Conservation (phyloP, 352 stramenopile species). For the Phytophthora hybrid region DNA sequence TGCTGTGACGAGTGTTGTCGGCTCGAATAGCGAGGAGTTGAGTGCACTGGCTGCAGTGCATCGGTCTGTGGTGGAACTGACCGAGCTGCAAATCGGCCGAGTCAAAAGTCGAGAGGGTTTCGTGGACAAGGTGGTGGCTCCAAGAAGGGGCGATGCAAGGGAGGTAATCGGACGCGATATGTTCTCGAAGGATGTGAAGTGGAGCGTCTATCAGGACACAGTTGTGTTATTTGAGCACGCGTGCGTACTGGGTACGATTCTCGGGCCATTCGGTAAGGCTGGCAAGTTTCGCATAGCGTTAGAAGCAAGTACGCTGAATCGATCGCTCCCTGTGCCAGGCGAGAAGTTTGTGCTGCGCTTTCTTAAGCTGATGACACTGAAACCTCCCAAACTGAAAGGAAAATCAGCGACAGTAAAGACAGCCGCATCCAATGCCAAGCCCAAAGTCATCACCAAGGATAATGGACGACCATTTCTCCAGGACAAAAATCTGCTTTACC, state of each 20-base stretch:
- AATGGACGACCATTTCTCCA: slow-evolving; percentile 44
- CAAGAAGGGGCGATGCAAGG: background rate
- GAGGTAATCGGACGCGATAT: slow-evolving; percentile 78
- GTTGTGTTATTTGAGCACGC: slow-evolving; percentile 60
- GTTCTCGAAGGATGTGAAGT: slow-evolving; percentile 82
- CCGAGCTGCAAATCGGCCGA: slow-evolving; percentile 58
- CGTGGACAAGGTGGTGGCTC: slow-evolving; percentile 61
- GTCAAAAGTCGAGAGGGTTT: slow-evolving; percentile 68
- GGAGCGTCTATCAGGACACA: slow-evolving; percentile 61
- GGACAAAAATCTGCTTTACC: slow-evolving; percentile 52
- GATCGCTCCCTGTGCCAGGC: slow-evolving; percentile 32
- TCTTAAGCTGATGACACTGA: slow-evolving; percentile 58
- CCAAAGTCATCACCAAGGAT: slow-evolving; percentile 17
- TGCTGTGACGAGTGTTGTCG: slow-evolving; percentile 51
- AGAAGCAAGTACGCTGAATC: background rate
- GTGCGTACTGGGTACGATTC: slow-evolving; percentile 53
- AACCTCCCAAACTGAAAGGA: slow-evolving; percentile 43
- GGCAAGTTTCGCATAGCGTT: slow-evolving; percentile 78
- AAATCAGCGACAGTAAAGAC: slow-evolving; percentile 10
- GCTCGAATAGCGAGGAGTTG: slow-evolving; percentile 24
- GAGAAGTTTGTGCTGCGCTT: slow-evolving; percentile 70
- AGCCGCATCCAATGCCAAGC: background rate
- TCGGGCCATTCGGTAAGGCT: slow-evolving; percentile 83
- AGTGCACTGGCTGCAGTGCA: slow-evolving; percentile 18
- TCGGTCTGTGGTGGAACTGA: slow-evolving; percentile 32